phyloP scores from a whole-genome alignment of 768 basidiomycete genomes.

The Amanita molliuscula region DNA sequence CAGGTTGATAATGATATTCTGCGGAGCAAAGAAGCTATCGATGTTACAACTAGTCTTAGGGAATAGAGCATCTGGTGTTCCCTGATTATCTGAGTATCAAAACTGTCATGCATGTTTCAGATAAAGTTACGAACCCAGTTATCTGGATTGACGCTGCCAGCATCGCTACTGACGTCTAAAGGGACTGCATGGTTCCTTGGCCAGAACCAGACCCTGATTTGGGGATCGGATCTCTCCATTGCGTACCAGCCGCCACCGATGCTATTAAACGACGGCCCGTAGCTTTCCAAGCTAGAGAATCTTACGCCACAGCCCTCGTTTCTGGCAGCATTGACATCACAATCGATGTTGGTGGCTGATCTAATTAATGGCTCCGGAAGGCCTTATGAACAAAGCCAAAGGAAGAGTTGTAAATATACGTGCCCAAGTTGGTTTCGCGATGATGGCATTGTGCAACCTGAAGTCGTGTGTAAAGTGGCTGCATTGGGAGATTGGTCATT shows the following conservation, averaged over 20 bases:
- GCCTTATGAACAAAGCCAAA: neutral
- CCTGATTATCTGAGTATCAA: conserved; percentile 20
- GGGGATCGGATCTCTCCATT: conserved; percentile 36
- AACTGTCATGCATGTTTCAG: too few relatives aligned
- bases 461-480: conserved; percentile 44
- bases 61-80: conserved; percentile 46
- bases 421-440: conserved; percentile 30
- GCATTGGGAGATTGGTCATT: conserved; percentile 44
- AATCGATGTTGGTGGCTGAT: conserved; percentile 26
- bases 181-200: conserved; percentile 31
- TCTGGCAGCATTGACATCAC: conserved; percentile 30
- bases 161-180: conserved; percentile 24
- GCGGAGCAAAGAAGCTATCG: conserved; percentile 34
- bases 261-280: conserved; percentile 44
- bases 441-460: conserved; percentile 37
- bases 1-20: conserved; percentile 59
- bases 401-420: conserved; percentile 12
- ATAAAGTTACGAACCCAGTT: conserved; percentile 26
- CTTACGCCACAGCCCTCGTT: conserved; percentile 45
- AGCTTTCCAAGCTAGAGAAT: conserved; percentile 25
- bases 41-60: conserved; percentile 53
- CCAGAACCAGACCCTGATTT: conserved; percentile 61
- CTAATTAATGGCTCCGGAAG: conserved; percentile 10
- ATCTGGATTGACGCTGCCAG: conserved; percentile 22
- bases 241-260: conserved; percentile 54